These are phyloP conservation scores for Parastagonospora avenae DNA, from an alignment of 2,329 filamentous ascomycete genomes.

Conservation along the genomic window DNA sequence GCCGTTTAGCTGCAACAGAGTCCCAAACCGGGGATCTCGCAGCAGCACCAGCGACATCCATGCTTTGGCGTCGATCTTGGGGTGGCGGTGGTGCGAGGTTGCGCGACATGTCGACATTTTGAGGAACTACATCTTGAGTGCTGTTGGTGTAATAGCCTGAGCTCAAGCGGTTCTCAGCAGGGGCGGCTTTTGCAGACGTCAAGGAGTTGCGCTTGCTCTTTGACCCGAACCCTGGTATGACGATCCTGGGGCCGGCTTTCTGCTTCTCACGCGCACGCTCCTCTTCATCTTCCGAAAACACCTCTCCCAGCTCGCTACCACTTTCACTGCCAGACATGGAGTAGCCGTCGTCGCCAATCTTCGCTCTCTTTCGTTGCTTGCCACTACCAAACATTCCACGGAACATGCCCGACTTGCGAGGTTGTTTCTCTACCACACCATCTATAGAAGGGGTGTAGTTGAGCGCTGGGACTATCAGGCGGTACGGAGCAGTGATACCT, in stretches of 20 bases:
- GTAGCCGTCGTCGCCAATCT: conserved; percentile 42
- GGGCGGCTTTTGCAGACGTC: conserved; percentile 18
- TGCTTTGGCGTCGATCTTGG: conserved; percentile 29
- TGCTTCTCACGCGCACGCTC: conserved; percentile 38
- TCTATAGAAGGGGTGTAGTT: conserved; percentile 46
- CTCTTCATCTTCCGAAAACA: conserved; percentile 40
- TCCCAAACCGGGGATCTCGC: conserved; percentile 29
- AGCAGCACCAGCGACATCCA: conserved; percentile 18
- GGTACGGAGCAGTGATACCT: conserved; percentile 86
- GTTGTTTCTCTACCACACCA: conserved; percentile 22
- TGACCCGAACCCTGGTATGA: conserved; percentile 36
- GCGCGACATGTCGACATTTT: conserved; percentile 12
- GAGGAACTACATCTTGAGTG: conserved; percentile 12
- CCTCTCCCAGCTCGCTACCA: conserved; percentile 29
- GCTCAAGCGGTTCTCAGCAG: conserved; percentile 21
- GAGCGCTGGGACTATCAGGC: conserved; percentile 81
- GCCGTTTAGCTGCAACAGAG: conserved; percentile 24
- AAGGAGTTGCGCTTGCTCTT: conserved; percentile 26
- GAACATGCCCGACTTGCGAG: conserved; percentile 37
- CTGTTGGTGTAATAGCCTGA: conserved; percentile 35
- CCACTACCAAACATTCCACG: conserved; percentile 30
- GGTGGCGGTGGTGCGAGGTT: conserved; percentile 8
- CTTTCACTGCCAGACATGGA: conserved; percentile 33
- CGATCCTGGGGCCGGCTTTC: conserved; percentile 40
- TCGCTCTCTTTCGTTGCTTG: conserved; percentile 21